Conservation (phyloP, 75 land plant species). For the Ceratopteris richardii region DNA sequence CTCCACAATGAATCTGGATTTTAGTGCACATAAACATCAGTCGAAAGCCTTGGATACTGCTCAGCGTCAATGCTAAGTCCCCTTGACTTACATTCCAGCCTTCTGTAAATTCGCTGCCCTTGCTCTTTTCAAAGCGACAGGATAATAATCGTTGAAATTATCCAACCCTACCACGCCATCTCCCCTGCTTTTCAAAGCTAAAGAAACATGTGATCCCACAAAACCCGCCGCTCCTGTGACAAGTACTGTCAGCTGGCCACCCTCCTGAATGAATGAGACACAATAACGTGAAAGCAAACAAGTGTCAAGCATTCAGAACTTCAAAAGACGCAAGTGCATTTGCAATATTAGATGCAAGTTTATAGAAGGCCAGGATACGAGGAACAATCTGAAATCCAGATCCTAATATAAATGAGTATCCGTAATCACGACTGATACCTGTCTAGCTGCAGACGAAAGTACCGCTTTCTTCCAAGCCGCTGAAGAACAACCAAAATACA, state of each 20-base stretch:
- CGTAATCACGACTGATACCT: no score
- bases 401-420: no score
- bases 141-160: constrained; percentile 63
- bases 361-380: background rate
- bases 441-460: constrained; percentile 3
- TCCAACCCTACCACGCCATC: constrained; percentile 76
- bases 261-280: no score
- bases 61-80: background rate
- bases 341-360: background rate
- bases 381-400: background rate
- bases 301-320: background rate
- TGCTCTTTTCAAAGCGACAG: constrained; percentile 52
- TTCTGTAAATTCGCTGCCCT: constrained; percentile 13
- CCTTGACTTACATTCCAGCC: constrained; percentile 6
- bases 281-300: background rate
- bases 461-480: constrained; percentile 7
- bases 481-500: constrained; percentile 1
- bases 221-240: constrained; percentile 72
- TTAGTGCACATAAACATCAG: background rate
- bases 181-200: constrained; percentile 54
- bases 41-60: background rate
- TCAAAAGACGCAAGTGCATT: background rate
- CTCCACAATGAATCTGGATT: constrained; percentile 23
- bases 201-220: constrained; percentile 36
- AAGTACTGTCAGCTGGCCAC: constrained; percentile 33